Evolutionary conservation across 306 rosid genomes (phyloP), one percentile per base, ranked within the genome.

Genomic region (Rosa lucieae): DNA sequence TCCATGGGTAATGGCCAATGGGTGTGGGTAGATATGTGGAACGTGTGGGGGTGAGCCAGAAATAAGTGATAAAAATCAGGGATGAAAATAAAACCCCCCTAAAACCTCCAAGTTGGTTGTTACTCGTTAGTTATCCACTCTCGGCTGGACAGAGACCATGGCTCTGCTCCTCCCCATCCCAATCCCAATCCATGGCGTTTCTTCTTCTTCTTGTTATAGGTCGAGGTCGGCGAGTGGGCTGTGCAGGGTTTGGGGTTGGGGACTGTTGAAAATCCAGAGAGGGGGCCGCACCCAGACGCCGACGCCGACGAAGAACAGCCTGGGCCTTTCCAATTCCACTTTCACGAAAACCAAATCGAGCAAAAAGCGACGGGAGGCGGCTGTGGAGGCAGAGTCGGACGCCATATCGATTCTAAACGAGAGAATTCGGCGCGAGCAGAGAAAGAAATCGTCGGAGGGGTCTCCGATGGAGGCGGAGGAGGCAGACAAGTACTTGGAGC

Each of bases 371-470:
- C 72, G 77, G 10, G 85, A 80, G 13, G 77, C 77, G 20, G 75
- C 78, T 74, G 59, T 53, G 17, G 92, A 91, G 20, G 74, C 39
- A 0, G 91, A 87, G 17, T 76, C 63, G 2, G 97, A 92, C 90
- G 78, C 91, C 44, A 94, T 94, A 43, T 74, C 93, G 1, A 6
- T 85, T 29, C 88, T 94, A 3, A 91, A 94, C 78, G 92, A 88
- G 67, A 81, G 98, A 21, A 84, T 94, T 86, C 92, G 86, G 49
- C 93, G 94, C 0, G 90, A 92, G 44, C 90, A 83, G 35, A 55
- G 85, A 59, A 84, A 85, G 78, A 82, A 91, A 44, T 82, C 81
- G n/a, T 81, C 85, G 29, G 29, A 29, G 29, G 1, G 29, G 48
- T 84, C 86, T 29, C 83, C 59, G 6, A 84, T 89, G 92, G 87